Base-by-base conservation (phyloP, 129 eudicot species). In the Pittosporum tobira region DNA sequence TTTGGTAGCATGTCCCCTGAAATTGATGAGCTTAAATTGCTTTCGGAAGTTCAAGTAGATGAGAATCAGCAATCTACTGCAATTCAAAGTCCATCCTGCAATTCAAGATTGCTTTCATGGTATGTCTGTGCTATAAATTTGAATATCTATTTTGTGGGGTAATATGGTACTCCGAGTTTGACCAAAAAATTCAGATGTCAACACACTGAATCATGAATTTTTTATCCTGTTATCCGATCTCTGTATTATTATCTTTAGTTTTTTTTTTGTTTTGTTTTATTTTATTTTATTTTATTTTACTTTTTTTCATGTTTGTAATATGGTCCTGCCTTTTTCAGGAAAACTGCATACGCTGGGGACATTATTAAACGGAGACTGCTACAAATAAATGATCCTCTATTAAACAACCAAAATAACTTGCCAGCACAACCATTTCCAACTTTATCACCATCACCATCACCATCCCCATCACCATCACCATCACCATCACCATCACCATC, bases 321-420 rank as follows among this genome's bases (percentile, higher is more conserved):
- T n/a, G n/a, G n/a, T n/a, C n/a, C n/a, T n/a, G n/a, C n/a, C n/a
- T 26, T 49, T 61, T 65, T 24, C 77, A 81, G 94, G 82, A 75
- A 62, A 38, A 59, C 49, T 36, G 71, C 48, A 14, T 53, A 51
- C 45, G 62, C 67, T 20, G 53, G 75, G 59, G 15, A 68, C 6
- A 48, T 50, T n/a, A 56, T 68, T 42, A 73, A 22, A 45, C 72
- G 89, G 50, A 75, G 72, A 61, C 57, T 85, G 51, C 73, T 78
- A 52, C 29, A 26, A 54, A 14, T 53, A 51, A 12, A 57, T 16
- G 13, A 25, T 31, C 62, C 59, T 1, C 20, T 61, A 15, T 31
- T 34, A 13, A 4, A 27, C 22, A 12, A 13, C 18, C 40, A 18
- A 48, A 18, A 34, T 20, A 57, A 42, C 0, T 28, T 18, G 3